Percentiles rank a stretch among this genome's conserved stretches.
These are phyloP conservation scores for Salvia hispanica DNA, from an alignment of 257 asterid genomes.

Conservation along the genomic window DNA sequence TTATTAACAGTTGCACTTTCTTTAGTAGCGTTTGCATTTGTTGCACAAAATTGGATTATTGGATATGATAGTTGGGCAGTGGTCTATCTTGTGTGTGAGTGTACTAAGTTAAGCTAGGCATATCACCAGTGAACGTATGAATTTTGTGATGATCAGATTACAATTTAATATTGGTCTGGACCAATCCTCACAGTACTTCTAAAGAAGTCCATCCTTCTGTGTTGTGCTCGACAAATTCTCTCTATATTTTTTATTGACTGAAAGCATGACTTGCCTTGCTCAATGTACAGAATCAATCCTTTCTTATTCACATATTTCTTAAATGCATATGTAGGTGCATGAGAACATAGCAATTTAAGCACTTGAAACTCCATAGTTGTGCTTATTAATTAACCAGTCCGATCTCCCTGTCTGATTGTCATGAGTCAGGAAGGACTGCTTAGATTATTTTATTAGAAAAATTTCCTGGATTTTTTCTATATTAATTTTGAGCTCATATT, in stretches of 20 bases:
- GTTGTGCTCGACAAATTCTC: background rate
- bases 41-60: slow-evolving; percentile 5
- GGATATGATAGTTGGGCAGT: slow-evolving; percentile 5
- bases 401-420: slow-evolving; percentile 16
- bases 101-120: background rate
- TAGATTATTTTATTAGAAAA: background rate
- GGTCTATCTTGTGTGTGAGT: background rate
- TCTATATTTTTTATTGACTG: background rate
- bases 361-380: slow-evolving; percentile 8
- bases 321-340: slow-evolving; percentile 11
- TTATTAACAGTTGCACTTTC: background rate
- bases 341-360: background rate
- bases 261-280: slow-evolving; percentile 2
- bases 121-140: too few relatives aligned
- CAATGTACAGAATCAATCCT: background rate
- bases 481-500: background rate
- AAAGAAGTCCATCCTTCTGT: background rate
- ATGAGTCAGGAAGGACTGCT: slow-evolving; percentile 2
- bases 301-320: background rate
- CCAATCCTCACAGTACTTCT: background rate
- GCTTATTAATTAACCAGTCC: background rate
- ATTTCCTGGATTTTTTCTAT: background rate
- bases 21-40: background rate
- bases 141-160: background rate
- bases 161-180: background rate